These are phyloP conservation scores for Zygoascus biomembranicola DNA, from an alignment of 805 yeast genomes.

Conservation along the genomic window DNA sequence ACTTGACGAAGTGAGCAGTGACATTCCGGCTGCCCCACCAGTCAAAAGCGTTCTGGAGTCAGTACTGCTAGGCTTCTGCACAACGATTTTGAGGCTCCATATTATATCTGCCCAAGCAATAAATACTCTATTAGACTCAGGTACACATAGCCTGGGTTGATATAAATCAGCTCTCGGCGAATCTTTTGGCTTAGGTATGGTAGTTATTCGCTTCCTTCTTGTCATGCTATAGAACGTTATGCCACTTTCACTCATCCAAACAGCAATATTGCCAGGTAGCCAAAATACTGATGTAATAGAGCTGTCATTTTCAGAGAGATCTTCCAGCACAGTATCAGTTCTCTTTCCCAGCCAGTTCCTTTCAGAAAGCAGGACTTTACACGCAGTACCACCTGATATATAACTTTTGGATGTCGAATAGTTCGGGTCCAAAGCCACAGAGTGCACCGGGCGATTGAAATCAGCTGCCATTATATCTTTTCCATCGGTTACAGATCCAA, in stretches of 20 bases:
- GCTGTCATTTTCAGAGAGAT: conserved; percentile 35
- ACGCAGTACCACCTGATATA: conserved; percentile 85
- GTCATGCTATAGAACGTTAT: conserved; percentile 56
- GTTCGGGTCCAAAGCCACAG: conserved; percentile 70
- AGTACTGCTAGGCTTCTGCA: conserved; percentile 15
- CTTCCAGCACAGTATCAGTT: conserved; percentile 54
- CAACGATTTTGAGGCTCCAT: conserved; percentile 55
- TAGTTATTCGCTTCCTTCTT: conserved; percentile 40
- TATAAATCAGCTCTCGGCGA: conserved; percentile 65
- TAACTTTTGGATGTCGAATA: conserved; percentile 57
- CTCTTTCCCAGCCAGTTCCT: conserved; percentile 85
- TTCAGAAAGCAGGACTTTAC: conserved; percentile 65
- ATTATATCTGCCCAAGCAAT: conserved; percentile 79
- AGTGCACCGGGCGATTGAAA: conserved; percentile 80
- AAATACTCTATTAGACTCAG: conserved; percentile 56
- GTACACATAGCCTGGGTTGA: conserved; percentile 68
- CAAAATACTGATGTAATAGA: conserved; percentile 53
- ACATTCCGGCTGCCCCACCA: conserved; percentile 9
- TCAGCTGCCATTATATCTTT: conserved; percentile 66
- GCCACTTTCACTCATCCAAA: conserved; percentile 85
- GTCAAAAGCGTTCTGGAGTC: conserved; percentile 1
- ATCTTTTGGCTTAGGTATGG: conserved; percentile 48
- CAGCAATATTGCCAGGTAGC: conserved; percentile 47
- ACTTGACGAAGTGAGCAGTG: conserved; percentile 10
- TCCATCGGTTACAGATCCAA: conserved; percentile 59